Percentiles rank a stretch among this genome's conserved stretches.
Evolutionary conservation across 805 yeast species (phyloP).

Genomic region (Candida saitoana): DNA sequence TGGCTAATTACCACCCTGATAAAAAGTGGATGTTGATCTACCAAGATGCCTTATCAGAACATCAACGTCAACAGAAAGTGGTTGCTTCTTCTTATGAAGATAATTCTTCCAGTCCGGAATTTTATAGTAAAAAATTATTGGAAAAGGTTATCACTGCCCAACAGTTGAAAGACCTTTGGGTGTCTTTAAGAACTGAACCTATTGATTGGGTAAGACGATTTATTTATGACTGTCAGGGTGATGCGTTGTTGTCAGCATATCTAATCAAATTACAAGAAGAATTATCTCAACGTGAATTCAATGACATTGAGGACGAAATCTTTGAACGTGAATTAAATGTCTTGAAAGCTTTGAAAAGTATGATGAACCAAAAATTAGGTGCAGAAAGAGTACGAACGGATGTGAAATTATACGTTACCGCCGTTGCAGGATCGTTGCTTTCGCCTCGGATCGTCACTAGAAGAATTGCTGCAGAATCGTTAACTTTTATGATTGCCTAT

Average conservation of each 20-base stretch:
- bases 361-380: slow-evolving; percentile 62
- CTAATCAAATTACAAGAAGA: slow-evolving; percentile 50
- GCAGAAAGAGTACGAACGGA: slow-evolving; percentile 53
- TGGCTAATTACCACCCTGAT: slow-evolving; percentile 67
- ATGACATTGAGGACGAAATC: slow-evolving; percentile 45
- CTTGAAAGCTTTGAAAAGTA: slow-evolving; percentile 72
- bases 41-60: slow-evolving; percentile 79
- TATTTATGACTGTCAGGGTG: slow-evolving; percentile 72
- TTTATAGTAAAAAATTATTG: slow-evolving; percentile 70
- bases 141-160: slow-evolving; percentile 63
- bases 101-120: slow-evolving; percentile 54
- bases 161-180: slow-evolving; percentile 82
- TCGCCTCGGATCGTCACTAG: slow-evolving; percentile 76
- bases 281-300: slow-evolving; percentile 21
- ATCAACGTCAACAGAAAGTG: slow-evolving; percentile 44
- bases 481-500: slow-evolving; percentile 46
- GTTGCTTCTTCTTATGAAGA: slow-evolving; percentile 21
- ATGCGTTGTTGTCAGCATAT: slow-evolving; percentile 65
- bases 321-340: slow-evolving; percentile 71
- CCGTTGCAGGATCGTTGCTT: slow-evolving; percentile 67
- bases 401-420: slow-evolving; percentile 43
- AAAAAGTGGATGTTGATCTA: slow-evolving; percentile 90
- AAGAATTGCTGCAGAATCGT: slow-evolving; percentile 73
- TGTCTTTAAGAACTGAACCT: slow-evolving; percentile 87
- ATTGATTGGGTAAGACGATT: slow-evolving; percentile 75